Percentiles rank a stretch among this genome's conserved stretches.
Conservation (phyloP, 257 asterid species). For the Solanum paucissectum region DNA sequence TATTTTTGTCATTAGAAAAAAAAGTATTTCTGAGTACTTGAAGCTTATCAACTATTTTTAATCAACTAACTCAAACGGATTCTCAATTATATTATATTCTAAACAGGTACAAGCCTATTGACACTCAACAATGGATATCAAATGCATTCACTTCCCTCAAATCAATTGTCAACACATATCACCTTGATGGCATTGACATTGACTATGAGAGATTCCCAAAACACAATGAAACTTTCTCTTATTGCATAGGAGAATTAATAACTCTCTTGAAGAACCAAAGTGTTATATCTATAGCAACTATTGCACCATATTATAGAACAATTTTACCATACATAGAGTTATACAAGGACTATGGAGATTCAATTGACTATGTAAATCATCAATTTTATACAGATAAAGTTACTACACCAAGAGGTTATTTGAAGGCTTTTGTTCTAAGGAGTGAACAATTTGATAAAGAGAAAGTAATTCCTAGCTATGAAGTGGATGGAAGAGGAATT, state of each 20-base stretch:
- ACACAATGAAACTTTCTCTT: slow-evolving; percentile 28
- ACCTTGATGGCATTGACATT: slow-evolving; percentile 60
- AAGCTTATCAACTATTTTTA: neutral
- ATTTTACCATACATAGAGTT: slow-evolving; percentile 35
- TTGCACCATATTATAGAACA: slow-evolving; percentile 54
- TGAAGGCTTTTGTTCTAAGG: slow-evolving; percentile 34
- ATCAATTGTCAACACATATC: slow-evolving; percentile 27
- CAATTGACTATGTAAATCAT: slow-evolving; percentile 53
- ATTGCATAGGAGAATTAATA: slow-evolving; percentile 61
- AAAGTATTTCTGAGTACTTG: fast-evolving
- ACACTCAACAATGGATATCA: slow-evolving; percentile 36
- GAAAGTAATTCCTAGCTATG: slow-evolving; percentile 58
- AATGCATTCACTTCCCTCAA: slow-evolving; percentile 50
- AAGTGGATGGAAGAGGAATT: slow-evolving; percentile 69
- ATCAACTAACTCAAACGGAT: neutral
- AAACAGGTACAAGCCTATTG: slow-evolving; percentile 41
- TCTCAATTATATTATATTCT: slow-evolving; percentile 1
- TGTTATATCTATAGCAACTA: slow-evolving; percentile 40
- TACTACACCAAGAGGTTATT: slow-evolving; percentile 23
- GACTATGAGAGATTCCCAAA: slow-evolving; percentile 52
- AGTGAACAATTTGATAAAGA: slow-evolving; percentile 22
- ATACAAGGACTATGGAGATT: slow-evolving; percentile 16
- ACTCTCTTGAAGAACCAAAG: slow-evolving; percentile 44
- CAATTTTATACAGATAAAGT: slow-evolving; percentile 61
- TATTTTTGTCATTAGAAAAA: neutral